These are phyloP conservation scores for Metschnikowia lunata DNA, from an alignment of 805 yeast genomes.

Conservation along the genomic window DNA sequence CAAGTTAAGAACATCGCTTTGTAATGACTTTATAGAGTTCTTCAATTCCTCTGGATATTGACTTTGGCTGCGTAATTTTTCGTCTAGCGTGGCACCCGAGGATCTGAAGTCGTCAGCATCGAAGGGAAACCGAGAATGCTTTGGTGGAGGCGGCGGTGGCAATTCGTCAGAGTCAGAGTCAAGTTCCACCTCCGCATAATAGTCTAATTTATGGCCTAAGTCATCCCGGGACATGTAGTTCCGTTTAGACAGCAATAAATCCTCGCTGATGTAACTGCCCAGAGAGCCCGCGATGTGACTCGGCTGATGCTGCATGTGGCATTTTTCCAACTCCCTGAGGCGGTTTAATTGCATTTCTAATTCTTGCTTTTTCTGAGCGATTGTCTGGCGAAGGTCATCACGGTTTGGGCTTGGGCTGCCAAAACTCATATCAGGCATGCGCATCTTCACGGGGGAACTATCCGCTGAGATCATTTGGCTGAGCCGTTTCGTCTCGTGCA, in stretches of 20 bases:
- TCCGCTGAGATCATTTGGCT: slow-evolving; percentile 16
- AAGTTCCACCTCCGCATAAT: slow-evolving; percentile 10
- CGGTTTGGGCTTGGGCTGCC: not conserved
- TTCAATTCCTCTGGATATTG: slow-evolving; percentile 36
- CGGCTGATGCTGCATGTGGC: slow-evolving; percentile 8
- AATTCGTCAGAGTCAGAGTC: slow-evolving; percentile 14
- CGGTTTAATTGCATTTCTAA: slow-evolving; percentile 37
- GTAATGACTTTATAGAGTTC: slow-evolving; percentile 39
- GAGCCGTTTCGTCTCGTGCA: slow-evolving; percentile 11
- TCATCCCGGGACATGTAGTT: slow-evolving; percentile 32
- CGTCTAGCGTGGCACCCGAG: slow-evolving; percentile 26
- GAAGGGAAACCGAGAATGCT: slow-evolving; percentile 27
- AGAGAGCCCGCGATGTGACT: not conserved
- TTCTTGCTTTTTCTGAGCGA: slow-evolving; percentile 33
- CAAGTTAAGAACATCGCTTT: slow-evolving; percentile 43
- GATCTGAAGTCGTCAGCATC: slow-evolving; percentile 37
- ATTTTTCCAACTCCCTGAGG: slow-evolving; percentile 27
- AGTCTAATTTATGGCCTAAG: slow-evolving; percentile 28
- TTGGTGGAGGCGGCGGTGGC: slow-evolving; percentile 37
- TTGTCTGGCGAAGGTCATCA: slow-evolving; percentile 22
- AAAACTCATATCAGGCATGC: not conserved
- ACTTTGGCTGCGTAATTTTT: slow-evolving; percentile 25
- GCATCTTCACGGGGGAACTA: slow-evolving; percentile 22
- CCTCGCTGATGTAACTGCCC: slow-evolving; percentile 31
- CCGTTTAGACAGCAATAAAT: slow-evolving; percentile 30